phyloP scores from a whole-genome alignment of 495 filamentous ascomycete species.

The Podospora sp. region DNA sequence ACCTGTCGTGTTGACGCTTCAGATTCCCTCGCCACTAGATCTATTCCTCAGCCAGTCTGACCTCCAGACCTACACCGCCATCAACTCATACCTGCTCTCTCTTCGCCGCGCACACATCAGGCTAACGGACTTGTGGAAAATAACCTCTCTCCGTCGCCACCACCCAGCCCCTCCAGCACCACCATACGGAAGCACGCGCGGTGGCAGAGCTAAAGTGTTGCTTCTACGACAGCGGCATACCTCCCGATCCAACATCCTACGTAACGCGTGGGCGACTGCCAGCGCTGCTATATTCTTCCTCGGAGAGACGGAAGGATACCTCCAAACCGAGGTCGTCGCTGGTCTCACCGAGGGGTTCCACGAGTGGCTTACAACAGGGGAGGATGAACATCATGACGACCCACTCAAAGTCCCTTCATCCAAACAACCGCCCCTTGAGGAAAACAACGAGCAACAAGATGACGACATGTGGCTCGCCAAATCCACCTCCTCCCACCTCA shows the following conservation, averaged over 20 bases:
- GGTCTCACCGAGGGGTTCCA: constrained; percentile 73
- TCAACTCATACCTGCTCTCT: constrained; percentile 84
- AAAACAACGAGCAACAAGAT: constrained; percentile 13
- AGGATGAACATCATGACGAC: constrained; percentile 26
- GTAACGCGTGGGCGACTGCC: constrained; percentile 83
- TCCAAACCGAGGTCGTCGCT: constrained; percentile 86
- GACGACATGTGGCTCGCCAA: constrained; percentile 34
- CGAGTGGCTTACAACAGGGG: constrained; percentile 46
- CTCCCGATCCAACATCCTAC: constrained; percentile 62
- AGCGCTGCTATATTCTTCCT: constrained; percentile 85
- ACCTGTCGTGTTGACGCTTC: constrained; percentile 68
- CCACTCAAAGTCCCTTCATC: neutral
- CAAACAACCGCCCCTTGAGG: neutral
- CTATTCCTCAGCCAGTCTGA: constrained; percentile 79
- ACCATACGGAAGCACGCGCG: constrained; percentile 60
- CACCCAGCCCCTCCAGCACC: constrained; percentile 70
- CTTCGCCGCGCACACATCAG: constrained; percentile 81
- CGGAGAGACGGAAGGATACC: constrained; percentile 79
- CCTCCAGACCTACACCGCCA: constrained; percentile 73
- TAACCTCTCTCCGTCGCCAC: constrained; percentile 71
- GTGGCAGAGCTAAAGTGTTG: constrained; percentile 56
- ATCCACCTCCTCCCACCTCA: constrained; percentile 17
- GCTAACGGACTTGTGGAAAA: constrained; percentile 82
- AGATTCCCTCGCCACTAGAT: constrained; percentile 79
- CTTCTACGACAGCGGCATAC: constrained; percentile 62